Percentiles rank a stretch among this genome's conserved stretches.
These are phyloP conservation scores for Pythium folliculosum DNA, from an alignment of 352 stramenopile species.

Conservation along the genomic window DNA sequence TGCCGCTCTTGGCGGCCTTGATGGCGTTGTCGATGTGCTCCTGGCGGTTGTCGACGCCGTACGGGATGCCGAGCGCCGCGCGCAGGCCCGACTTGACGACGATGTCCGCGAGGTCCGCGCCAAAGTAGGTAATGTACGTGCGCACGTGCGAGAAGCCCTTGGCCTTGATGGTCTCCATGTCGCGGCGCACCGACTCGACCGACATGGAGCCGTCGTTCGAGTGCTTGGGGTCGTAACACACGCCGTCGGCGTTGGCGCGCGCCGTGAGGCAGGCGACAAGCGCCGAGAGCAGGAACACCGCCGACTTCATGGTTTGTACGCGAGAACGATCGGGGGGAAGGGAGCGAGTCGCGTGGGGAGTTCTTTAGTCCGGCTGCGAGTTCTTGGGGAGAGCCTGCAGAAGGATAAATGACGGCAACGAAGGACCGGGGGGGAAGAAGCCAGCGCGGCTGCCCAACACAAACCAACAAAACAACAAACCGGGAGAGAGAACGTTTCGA, in stretches of 20 bases:
- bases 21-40: conserved; percentile 47
- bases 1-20: conserved; percentile 36
- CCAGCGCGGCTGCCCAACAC: background rate
- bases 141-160: conserved; percentile 61
- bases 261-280: conserved; percentile 39
- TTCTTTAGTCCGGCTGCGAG: conserved; percentile 16
- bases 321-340: conserved; percentile 7
- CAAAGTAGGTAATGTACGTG: conserved; percentile 71
- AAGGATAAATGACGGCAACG: conserved; percentile 23
- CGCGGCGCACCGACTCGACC: conserved; percentile 34
- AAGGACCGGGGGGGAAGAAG: background rate
- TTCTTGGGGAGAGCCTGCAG: conserved; percentile 19
- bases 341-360: conserved; percentile 12
- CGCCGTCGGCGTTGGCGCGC: conserved; percentile 54
- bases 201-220: too few species aligned
- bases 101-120: conserved; percentile 50
- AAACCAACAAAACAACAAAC: background rate
- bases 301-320: conserved; percentile 43
- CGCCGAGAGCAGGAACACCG: conserved; percentile 33
- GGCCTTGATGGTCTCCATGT: conserved; percentile 53
- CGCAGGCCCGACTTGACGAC: conserved; percentile 52
- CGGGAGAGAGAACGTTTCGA: conserved; percentile 1
- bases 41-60: conserved; percentile 42
- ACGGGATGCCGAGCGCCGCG: conserved; percentile 53
- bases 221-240: conserved; percentile 75